These are phyloP conservation scores for Tetracladium marchalianum DNA, from an alignment of 495 filamentous ascomycete species.

Conservation along the genomic window DNA sequence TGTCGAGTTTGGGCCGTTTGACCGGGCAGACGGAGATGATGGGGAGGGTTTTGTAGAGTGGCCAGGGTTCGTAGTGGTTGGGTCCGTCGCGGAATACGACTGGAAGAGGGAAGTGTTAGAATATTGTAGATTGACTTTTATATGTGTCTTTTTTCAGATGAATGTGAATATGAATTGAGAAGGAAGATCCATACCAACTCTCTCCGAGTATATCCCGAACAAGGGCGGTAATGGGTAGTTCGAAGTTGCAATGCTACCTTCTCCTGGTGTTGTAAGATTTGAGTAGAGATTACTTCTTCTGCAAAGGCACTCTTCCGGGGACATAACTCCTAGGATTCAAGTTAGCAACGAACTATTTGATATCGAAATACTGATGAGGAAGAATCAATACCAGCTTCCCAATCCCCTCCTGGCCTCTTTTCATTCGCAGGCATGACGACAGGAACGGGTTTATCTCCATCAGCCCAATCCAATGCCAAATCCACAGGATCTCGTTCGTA, in stretches of 20 bases:
- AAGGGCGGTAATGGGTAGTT: conserved; percentile 61
- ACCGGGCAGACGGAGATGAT: conserved; percentile 65
- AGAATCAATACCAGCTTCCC: conserved; percentile 51
- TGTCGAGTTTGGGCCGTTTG: conserved; percentile 58
- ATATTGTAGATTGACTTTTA: too few species aligned
- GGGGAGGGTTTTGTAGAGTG: conserved; percentile 40
- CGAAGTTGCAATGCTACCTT: conserved; percentile 23
- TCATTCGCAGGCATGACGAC: conserved; percentile 70
- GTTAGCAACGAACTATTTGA: not conserved
- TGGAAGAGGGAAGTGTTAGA: conserved; percentile 9
- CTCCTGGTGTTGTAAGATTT: conserved; percentile 45
- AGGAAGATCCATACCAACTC: conserved; percentile 41
- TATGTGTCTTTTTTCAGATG: not conserved
- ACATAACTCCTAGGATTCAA: conserved; percentile 28
- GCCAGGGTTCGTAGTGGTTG: conserved; percentile 33
- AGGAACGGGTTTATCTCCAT: conserved; percentile 34
- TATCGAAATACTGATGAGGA: not conserved
- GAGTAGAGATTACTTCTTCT: conserved; percentile 61
- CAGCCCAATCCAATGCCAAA: conserved; percentile 50
- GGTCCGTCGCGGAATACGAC: conserved; percentile 44
- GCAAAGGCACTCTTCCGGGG: conserved; percentile 63
- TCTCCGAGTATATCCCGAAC: conserved; percentile 56
- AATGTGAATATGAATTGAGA: not conserved
- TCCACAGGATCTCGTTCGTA: conserved; percentile 56
- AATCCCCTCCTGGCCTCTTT: conserved; percentile 63